A percentile compares a stretch with the other conserved stretches of the same genome.
Conservation (phyloP, 2,329 filamentous ascomycete genomes). For the Whalleya microplaca region DNA sequence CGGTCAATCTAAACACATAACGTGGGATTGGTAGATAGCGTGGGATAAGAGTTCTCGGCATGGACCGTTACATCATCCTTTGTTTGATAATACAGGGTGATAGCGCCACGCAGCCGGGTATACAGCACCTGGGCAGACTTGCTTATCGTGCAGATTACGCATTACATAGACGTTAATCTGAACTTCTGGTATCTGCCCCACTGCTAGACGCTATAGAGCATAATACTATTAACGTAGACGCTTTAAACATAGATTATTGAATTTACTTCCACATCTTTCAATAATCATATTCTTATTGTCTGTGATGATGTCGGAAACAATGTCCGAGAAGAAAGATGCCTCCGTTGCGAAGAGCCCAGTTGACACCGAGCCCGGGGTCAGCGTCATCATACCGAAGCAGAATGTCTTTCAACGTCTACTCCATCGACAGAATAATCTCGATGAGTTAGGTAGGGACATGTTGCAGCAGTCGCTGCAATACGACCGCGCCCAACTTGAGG, state of each 20-base stretch:
- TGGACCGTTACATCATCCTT: neutral
- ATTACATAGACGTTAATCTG: constrained; percentile 5
- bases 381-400: constrained; percentile 19
- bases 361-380: constrained; percentile 19
- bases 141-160: constrained; percentile 22
- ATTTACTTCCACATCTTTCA: neutral
- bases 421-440: constrained; percentile 25
- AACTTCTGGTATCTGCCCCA: neutral
- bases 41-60: neutral
- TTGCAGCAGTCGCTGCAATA: constrained; percentile 40
- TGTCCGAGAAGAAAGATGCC: constrained; percentile 21
- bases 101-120: constrained; percentile 3
- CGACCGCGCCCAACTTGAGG: constrained; percentile 39
- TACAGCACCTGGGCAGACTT: neutral
- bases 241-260: neutral
- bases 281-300: neutral
- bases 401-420: constrained; percentile 21
- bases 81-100: constrained; percentile 1
- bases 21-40: neutral
- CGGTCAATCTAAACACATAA: neutral
- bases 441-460: constrained; percentile 33
- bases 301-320: too few species aligned
- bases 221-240: neutral
- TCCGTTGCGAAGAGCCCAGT: constrained; percentile 6
- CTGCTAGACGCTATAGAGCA: neutral